Percentiles rank a stretch among this genome's conserved stretches.
phyloP scores from a whole-genome alignment of 75 land plant species.

The Pinus taeda region DNA sequence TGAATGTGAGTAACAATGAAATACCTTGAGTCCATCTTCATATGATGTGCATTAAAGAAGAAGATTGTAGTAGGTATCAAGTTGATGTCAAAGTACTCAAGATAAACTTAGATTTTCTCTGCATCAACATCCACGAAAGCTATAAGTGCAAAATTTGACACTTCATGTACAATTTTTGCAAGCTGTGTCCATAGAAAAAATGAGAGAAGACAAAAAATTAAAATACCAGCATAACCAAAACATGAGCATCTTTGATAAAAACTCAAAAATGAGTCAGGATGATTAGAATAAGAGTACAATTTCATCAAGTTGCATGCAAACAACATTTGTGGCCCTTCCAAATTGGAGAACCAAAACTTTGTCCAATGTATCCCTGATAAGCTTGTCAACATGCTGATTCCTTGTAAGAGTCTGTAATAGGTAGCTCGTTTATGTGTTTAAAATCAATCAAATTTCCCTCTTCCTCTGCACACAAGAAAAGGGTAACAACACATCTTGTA shows the following conservation, averaged over 20 bases:
- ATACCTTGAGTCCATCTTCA: conserved; percentile 99
- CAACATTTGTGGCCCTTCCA: conserved; percentile 64
- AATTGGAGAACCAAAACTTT: conserved; percentile 87
- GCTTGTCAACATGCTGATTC: conserved; percentile 72
- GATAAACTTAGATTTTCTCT: conserved; percentile 71
- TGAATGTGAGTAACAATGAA: not conserved
- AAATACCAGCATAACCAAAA: not conserved
- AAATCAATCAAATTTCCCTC: not conserved
- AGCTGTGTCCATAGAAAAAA: conserved; percentile 40
- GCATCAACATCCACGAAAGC: conserved; percentile 83
- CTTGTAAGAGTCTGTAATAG: conserved; percentile 39
- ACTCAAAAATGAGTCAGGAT: not conserved
- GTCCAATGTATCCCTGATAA: conserved; percentile 81
- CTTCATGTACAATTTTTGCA: conserved; percentile 58
- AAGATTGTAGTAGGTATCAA: conserved; percentile 82
- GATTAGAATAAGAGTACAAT: conserved; percentile 35
- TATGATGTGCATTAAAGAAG: conserved; percentile 98
- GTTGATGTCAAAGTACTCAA: conserved; percentile 88
- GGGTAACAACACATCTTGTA: too few relatives aligned
- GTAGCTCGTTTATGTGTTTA: conserved; percentile 42
- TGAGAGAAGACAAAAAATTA: not conserved
- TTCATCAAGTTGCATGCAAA: conserved; percentile 89
- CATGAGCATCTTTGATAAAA: not conserved
- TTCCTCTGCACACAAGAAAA: not conserved
- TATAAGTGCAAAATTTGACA: conserved; percentile 78